A percentile compares a stretch with the other conserved stretches of the same genome.
Evolutionary conservation across 2,329 filamentous ascomycete genomes (phyloP).

Genomic region (Colletotrichum shisoi): DNA sequence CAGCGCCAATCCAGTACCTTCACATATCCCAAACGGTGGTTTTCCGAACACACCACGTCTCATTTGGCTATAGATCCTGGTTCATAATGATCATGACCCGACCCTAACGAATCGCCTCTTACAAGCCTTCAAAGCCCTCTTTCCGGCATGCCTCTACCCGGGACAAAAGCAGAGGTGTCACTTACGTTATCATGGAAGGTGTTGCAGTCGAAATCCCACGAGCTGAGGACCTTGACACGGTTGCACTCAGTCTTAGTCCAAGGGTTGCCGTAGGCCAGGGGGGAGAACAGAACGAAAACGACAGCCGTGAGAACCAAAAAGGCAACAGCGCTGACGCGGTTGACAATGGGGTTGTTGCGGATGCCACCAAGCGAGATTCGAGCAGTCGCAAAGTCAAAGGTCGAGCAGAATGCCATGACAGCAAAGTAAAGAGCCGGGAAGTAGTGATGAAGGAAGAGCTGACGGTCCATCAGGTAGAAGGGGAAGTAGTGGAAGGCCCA

Average conservation of each 20-base stretch:
- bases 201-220: constrained; percentile 99
- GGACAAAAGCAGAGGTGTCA: constrained; percentile 51
- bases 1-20: constrained; percentile 14
- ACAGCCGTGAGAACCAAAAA: constrained; percentile 78
- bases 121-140: constrained; percentile 37
- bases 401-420: constrained; percentile 85
- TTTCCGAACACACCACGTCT: constrained; percentile 21
- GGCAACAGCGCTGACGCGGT: constrained; percentile 73
- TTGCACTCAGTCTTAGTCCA: constrained; percentile 93
- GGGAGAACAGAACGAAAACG: constrained; percentile 85
- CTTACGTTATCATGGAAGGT: constrained; percentile 87
- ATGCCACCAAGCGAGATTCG: constrained; percentile 74
- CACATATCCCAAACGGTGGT: not conserved
- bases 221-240: constrained; percentile 82
- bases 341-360: constrained; percentile 74
- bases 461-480: constrained; percentile 97
- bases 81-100: not conserved
- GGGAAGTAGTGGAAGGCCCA: constrained; percentile 99
- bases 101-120: not conserved
- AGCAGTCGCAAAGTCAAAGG: constrained; percentile 83
- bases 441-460: constrained; percentile 98
- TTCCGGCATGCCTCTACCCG: constrained; percentile 48
- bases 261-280: constrained; percentile 88
- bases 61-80: constrained; percentile 28
- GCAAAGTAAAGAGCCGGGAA: constrained; percentile 97